These are phyloP conservation scores for Lactarius evosmus DNA, from an alignment of 768 basidiomycete genomes.

Conservation along the genomic window DNA sequence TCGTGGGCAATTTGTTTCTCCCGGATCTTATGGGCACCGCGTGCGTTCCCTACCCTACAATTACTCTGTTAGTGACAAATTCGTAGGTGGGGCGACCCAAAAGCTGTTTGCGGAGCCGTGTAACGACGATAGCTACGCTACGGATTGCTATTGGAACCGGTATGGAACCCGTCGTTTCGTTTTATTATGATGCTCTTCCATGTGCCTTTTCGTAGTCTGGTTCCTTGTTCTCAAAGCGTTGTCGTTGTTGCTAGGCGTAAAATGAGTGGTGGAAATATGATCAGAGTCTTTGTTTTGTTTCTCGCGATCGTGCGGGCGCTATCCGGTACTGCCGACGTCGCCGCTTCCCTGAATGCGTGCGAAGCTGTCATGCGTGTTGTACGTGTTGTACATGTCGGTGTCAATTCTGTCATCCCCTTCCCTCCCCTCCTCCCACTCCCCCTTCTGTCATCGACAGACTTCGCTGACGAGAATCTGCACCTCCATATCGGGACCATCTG, in stretches of 20 bases:
- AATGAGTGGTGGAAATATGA: conserved; percentile 5
- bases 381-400: neutral
- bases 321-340: conserved; percentile 10
- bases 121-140: neutral
- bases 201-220: conserved; percentile 10
- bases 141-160: neutral
- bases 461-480: conserved; percentile 21
- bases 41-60: conserved; percentile 18
- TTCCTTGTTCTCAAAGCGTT: conserved; percentile 4
- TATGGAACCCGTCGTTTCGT: conserved; percentile 12
- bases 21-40: conserved; percentile 21
- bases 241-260: conserved; percentile 13
- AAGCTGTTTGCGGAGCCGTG: neutral
- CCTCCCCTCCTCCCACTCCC: neutral
- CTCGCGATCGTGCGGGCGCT: conserved; percentile 4
- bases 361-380: conserved; percentile 12
- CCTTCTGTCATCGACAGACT: neutral
- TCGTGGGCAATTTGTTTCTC: neutral
- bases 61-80: conserved; percentile 17
- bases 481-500: conserved; percentile 17
- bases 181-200: no score
- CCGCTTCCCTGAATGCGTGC: conserved; percentile 16
- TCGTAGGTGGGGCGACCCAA: neutral
- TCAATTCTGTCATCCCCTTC: neutral
- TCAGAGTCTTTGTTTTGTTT: neutral